Base-by-base conservation (phyloP, 306 rosid genomes). In the Datisca glomerata region DNA sequence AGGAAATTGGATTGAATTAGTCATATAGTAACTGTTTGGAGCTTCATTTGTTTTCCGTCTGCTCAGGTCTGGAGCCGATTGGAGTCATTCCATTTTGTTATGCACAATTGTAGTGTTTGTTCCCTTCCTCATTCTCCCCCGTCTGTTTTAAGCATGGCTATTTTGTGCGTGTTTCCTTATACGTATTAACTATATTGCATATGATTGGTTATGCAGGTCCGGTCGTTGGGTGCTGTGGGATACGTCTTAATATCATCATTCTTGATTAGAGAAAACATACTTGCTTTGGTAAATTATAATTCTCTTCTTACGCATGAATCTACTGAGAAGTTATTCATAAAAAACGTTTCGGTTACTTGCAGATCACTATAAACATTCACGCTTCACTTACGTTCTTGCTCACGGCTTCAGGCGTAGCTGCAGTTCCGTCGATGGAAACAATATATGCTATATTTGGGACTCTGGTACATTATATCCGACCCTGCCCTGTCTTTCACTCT, bases 301-400 rank as follows among this genome's bases (percentile, higher is more conserved):
- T 21, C 55, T 43, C 34, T 24, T 12, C 23, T 12, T 45, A 20
- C 35, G 24, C 24, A 24, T 53, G 29, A 0, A 51, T 23, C 49
- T 37, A 25, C 43, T 48, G 24, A 6, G 6, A 48, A 18, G 43
- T 23, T 18, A 27, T 34, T 46, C 39, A 47, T 14, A 8, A 25
- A 39, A 48, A 4, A 38, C 23, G 7, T 12, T 3, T 12, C 35
- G 13, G 50, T 50, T 67, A 14, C 60, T 47, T 68, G 84, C 64
- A 89, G 98, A 89, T 89, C 67, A 84, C 98, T 50, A 75, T 84
- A 34, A 89, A 89, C 73, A 77, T 89, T 47, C 98, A 89, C 39
- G 98, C 98, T 51, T 80, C 93, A 36, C 86, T 89, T 6, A 68
- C 98, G 24, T 74, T 72, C 64, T 56, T 84, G 57, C 78, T 84